phyloP scores from a whole-genome alignment of 768 basidiomycete genomes.

The Mrakia frigida region DNA sequence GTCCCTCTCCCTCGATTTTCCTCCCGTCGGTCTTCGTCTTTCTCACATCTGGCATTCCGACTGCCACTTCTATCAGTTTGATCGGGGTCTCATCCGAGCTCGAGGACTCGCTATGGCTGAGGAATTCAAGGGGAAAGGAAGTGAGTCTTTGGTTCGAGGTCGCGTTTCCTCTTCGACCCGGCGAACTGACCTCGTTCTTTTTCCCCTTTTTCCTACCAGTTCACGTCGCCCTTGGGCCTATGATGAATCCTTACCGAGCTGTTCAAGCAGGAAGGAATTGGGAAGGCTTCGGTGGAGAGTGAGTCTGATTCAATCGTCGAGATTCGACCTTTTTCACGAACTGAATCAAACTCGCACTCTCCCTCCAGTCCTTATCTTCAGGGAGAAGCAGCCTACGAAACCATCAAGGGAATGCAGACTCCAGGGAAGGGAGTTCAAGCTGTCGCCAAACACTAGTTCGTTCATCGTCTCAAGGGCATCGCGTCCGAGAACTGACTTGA shows the following conservation, averaged over 20 bases:
- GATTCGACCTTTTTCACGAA: not conserved
- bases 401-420: slow-evolving; percentile 52
- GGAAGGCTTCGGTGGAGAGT: slow-evolving; percentile 22
- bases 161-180: not conserved
- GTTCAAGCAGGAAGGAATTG: slow-evolving; percentile 8
- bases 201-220: not conserved
- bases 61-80: not conserved
- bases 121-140: slow-evolving; percentile 25
- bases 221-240: slow-evolving; percentile 8
- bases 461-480: slow-evolving; percentile 37
- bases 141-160: not conserved
- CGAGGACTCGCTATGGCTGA: slow-evolving; percentile 26
- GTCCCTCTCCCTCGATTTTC: not conserved
- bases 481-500: not conserved
- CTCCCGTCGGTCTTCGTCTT: too few relatives aligned
- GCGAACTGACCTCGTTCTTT: not conserved
- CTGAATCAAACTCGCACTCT: too few relatives aligned
- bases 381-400: slow-evolving; percentile 70
- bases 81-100: slow-evolving; percentile 21
- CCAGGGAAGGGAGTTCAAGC: slow-evolving; percentile 49
- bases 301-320: not conserved
- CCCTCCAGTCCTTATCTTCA: slow-evolving; percentile 44
- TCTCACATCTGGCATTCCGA: too few relatives aligned
- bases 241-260: slow-evolving; percentile 3
- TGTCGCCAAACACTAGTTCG: slow-evolving; percentile 55